A percentile compares a stretch with the other conserved stretches of the same genome.
phyloP scores from a whole-genome alignment of 352 stramenopile genomes.

The Globisporangium orthogonon region DNA sequence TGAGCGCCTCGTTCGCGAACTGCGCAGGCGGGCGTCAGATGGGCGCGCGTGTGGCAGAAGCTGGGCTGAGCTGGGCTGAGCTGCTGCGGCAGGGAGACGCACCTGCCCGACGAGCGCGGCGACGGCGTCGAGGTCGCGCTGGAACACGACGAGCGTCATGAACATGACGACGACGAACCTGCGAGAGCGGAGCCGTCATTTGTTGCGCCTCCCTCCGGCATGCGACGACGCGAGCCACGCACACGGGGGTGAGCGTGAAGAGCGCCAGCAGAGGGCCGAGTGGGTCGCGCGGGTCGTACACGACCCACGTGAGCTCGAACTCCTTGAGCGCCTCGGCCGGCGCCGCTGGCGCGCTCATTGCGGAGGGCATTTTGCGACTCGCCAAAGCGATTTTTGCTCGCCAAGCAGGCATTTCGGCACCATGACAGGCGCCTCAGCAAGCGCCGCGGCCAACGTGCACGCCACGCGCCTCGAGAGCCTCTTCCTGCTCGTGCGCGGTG shows the following conservation, averaged over 20 bases:
- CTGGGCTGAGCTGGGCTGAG: neutral
- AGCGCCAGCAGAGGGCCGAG: constrained; percentile 62
- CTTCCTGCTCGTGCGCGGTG: constrained; percentile 67
- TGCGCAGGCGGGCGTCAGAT: constrained; percentile 11
- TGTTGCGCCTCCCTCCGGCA: too few relatives aligned
- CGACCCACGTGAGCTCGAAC: constrained; percentile 82
- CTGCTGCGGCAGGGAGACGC: neutral
- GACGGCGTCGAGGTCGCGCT: constrained; percentile 74
- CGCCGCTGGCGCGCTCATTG: constrained; percentile 1
- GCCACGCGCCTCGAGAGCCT: constrained; percentile 73
- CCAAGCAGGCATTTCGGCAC: neutral
- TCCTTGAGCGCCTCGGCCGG: constrained; percentile 32
- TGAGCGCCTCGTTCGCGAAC: constrained; percentile 66
- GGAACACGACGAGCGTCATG: constrained; percentile 64
- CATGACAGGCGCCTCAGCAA: neutral
- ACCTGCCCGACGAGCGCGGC: constrained; percentile 70
- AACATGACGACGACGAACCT: constrained; percentile 87
- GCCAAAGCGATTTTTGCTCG: too few relatives aligned
- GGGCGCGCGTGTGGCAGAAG: neutral
- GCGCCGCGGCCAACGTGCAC: constrained; percentile 17
- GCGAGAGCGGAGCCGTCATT: neutral
- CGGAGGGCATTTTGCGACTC: too few relatives aligned
- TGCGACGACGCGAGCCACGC: neutral
- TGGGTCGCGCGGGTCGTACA: constrained; percentile 70
- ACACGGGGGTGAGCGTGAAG: constrained; percentile 74